Evolutionary conservation across 306 rosid genomes (phyloP), one percentile per base, ranked within the genome.

Genomic region (Prosopis cineraria): DNA sequence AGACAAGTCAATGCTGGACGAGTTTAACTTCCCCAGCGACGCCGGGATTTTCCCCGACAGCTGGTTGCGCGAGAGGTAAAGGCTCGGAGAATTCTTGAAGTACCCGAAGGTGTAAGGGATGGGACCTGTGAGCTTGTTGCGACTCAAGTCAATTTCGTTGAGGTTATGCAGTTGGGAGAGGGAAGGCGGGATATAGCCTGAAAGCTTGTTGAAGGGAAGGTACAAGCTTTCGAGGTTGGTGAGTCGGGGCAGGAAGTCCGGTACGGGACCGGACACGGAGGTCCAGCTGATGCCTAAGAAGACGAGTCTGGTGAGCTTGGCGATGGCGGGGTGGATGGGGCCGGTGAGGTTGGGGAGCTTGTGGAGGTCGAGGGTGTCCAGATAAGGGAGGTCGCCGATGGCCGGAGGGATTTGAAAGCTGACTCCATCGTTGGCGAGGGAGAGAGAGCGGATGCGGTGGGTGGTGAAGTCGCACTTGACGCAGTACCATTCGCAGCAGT

Each of bases 261-360:
- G 66, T 59, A 59, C 14, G 17, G 37, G 66, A 6, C 66, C 66
- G 8, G 66, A 59, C 10, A 59, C 10, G n/a, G 37, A 29, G n/a
- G 66, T 59, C 66, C 37, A 30, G 68, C 68, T 62, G 20, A 62
- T 62, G 41, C 1, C 3, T 16, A 62, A 19, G 22, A 1, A 13
- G 37, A 5, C 10, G 36, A 59, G 66, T 5, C 13, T 27, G 20
- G 65, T 12, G 37, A 59, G 65, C 19, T 13, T 59, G 65, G 65
- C 34, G 8, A 59, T 12, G 66, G 66, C 19, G 37, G 66, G 37
- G 4, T 29, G 66, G 66, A 59, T 29, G 36, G 66, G 66, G 4
- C 39, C 66, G 3, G 66, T 59, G 66, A 59, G 66, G n/a, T 59
- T 59, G 20, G 66, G 39, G 37, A 59, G 66, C 10, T 59, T 59